A percentile compares a stretch with the other conserved stretches of the same genome.
Evolutionary conservation across 257 asterid genomes (phyloP).

Genomic region (Solanum gandarillasii): DNA sequence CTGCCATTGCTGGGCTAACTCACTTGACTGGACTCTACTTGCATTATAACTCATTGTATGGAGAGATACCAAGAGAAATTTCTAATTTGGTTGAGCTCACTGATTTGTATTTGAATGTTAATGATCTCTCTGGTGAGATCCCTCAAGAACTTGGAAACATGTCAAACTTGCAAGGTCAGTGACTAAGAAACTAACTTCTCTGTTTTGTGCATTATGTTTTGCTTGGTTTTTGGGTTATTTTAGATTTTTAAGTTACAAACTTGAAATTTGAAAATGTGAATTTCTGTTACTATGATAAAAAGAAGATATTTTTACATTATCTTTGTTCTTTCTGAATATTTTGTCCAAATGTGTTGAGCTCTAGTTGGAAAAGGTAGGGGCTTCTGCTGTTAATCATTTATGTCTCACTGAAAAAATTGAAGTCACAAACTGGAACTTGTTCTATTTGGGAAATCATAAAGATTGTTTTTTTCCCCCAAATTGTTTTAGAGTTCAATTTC

Average conservation of each 20-base stretch:
- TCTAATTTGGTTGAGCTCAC: slow-evolving; percentile 43
- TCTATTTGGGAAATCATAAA: not conserved
- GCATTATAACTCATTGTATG: slow-evolving; percentile 71
- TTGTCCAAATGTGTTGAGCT: not conserved
- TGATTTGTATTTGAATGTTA: slow-evolving; percentile 81
- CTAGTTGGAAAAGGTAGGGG: not conserved
- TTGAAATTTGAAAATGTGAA: not conserved
- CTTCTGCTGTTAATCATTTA: not conserved
- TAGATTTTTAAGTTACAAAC: not conserved
- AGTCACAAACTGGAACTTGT: not conserved
- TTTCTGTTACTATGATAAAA: not conserved
- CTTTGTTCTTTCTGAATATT: not conserved
- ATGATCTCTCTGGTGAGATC: slow-evolving; percentile 71
- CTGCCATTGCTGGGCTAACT: slow-evolving; percentile 50
- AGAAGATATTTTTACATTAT: not conserved
- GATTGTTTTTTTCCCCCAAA: not conserved
- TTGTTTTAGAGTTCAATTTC: not conserved
- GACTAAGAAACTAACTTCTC: not conserved
- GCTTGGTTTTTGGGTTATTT: not conserved
- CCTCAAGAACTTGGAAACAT: slow-evolving; percentile 61
- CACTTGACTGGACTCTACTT: slow-evolving; percentile 78
- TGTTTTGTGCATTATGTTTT: not conserved
- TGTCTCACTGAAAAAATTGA: not conserved
- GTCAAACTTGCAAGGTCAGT: slow-evolving; percentile 72
- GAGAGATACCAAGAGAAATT: slow-evolving; percentile 68